Evolutionary conservation across 192 early-diverging fungal species (phyloP).

Genomic region (Spizellomyces sp.): DNA sequence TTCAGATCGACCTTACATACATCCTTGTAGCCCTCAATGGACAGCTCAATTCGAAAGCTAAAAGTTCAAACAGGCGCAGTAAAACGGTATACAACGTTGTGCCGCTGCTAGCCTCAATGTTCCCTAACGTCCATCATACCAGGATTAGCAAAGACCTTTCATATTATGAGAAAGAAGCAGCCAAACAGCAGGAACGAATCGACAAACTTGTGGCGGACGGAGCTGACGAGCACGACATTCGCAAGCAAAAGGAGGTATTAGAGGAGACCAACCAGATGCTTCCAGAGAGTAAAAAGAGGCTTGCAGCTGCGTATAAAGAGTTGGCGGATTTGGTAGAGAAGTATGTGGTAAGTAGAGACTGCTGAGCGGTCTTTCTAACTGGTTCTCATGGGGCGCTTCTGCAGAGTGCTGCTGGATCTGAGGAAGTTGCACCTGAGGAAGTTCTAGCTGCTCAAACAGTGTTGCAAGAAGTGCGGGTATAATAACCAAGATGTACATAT

Average conservation of each 20-base stretch:
- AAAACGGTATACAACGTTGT: slow-evolving; percentile 31
- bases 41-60: slow-evolving; percentile 9
- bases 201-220: slow-evolving; percentile 40
- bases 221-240: slow-evolving; percentile 41
- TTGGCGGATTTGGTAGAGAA: not conserved
- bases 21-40: too few relatives aligned
- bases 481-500: too few relatives aligned
- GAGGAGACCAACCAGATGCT: slow-evolving; percentile 54
- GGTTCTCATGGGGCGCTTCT: too few relatives aligned
- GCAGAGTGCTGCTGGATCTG: too few relatives aligned
- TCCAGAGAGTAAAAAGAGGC: slow-evolving; percentile 40
- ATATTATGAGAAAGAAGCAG: slow-evolving; percentile 38
- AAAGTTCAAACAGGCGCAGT: slow-evolving; percentile 54
- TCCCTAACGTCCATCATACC: not conserved
- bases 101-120: not conserved
- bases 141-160: slow-evolving; percentile 48
- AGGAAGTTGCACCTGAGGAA: too few relatives aligned
- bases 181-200: slow-evolving; percentile 45
- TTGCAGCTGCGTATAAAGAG: slow-evolving; percentile 42
- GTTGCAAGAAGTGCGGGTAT: too few relatives aligned
- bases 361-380: too few relatives aligned
- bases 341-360: not conserved
- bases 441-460: too few relatives aligned
- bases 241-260: slow-evolving; percentile 51
- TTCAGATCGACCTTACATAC: too few relatives aligned